Evolutionary conservation across 345 rosid genomes (phyloP), one percentile per base, ranked within the genome.

Genomic region (Salix arbutifolia): DNA sequence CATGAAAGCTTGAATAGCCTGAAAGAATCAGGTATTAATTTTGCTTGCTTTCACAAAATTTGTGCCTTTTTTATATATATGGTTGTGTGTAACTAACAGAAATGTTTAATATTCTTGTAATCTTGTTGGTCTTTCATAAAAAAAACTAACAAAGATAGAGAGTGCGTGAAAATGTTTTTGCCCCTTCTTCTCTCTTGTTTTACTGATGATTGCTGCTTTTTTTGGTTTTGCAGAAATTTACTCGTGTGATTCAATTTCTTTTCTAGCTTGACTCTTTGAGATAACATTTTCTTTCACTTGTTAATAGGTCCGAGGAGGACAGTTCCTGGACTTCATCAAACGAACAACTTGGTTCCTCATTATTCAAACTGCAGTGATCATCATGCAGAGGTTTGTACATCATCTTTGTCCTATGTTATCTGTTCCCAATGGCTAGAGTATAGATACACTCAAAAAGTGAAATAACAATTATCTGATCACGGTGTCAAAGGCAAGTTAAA

Each of bases 371-470:
- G 80, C 78, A 71, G 70, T 38, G 9, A 12, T 10, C 67, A 68
- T 37, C 68, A 50, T 73, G n/a, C 80, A 74, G 87, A 86, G 90
- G 91, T 90, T 23, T 26, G 76, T 67, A 18, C 65, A 72, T 64
- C 73, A 67, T 77, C 75, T 70, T 70, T 74, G 73, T 70, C 69
- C 33, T 21, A 19, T 68, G 44, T 6, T 21, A 28, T 28, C 5
- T 30, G n/a, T 4, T 65, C 30, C 37, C 38, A 30, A 30, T 56
- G 28, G 62, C 9, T 56, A 56, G 67, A 26, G 37, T 13, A 65
- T 6, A 65, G 28, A 60, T 19, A 56, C 28, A n/a, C 17, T 18
- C 5, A 62, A 46, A 64, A 18, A 61, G 25, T 7, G 46, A 40
- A 3, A 65, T 10, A 71, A 58, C 64, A 62, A 40, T 71, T 70